phyloP scores from a whole-genome alignment of 164 flowering plant genomes.

The Chloranthus sessilifolius region DNA sequence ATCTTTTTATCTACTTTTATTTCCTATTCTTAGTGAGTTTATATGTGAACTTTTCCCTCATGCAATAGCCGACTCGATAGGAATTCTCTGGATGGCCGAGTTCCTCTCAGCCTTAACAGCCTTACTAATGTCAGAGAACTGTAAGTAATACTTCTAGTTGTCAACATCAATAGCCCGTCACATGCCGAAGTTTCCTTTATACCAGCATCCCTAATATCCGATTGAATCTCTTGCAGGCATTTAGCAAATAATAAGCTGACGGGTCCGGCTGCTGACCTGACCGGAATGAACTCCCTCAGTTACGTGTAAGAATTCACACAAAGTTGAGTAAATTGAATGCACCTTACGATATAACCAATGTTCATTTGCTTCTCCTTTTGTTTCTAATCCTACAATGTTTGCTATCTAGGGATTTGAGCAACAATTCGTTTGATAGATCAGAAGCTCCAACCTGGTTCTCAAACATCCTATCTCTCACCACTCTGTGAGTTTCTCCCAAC shows the following conservation, averaged over 20 bases:
- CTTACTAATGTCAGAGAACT: slow-evolving; percentile 58
- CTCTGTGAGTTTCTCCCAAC: slow-evolving; percentile 55
- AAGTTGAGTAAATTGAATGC: no score
- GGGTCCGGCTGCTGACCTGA: slow-evolving; percentile 68
- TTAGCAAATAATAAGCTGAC: slow-evolving; percentile 58
- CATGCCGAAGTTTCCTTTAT: no score
- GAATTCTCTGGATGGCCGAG: slow-evolving; percentile 50
- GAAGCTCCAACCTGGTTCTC: slow-evolving; percentile 85
- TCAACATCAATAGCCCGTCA: no score
- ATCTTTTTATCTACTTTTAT: no score
- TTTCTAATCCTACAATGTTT: no score
- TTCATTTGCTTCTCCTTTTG: no score
- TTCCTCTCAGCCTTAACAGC: slow-evolving; percentile 57
- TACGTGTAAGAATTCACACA: slow-evolving; percentile 67
- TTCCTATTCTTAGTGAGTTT: no score
- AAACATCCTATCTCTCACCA: slow-evolving; percentile 64
- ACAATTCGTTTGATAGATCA: slow-evolving; percentile 62
- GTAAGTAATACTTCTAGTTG: no score
- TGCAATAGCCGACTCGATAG: slow-evolving; percentile 76
- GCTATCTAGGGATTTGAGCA: slow-evolving; percentile 80
- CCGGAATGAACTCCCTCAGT: slow-evolving; percentile 54
- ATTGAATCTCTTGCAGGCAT: slow-evolving; percentile 56
- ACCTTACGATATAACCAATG: no score
- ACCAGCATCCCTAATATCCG: no score
- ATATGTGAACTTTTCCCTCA: background rate